Conservation (phyloP, 2,329 filamentous ascomycete genomes). For the Onygenales sp. region DNA sequence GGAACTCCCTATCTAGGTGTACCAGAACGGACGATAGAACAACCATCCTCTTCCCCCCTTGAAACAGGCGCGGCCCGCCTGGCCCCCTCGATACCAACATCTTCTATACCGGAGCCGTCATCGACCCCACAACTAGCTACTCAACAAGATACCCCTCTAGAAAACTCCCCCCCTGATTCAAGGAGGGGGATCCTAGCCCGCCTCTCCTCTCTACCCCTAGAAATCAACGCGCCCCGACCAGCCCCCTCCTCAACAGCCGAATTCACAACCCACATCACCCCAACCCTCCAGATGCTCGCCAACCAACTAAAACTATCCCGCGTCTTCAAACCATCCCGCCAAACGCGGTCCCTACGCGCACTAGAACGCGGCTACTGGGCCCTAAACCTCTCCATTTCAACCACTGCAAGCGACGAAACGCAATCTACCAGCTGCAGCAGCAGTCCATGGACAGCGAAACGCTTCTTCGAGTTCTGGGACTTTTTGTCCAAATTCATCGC, state of each 20-base stretch:
- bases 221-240: constrained; percentile 48
- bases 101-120: too few relatives aligned
- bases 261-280: constrained; percentile 49
- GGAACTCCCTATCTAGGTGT: too few relatives aligned
- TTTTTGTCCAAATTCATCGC: constrained; percentile 29
- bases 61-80: constrained; percentile 44
- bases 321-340: constrained; percentile 44
- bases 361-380: constrained; percentile 75
- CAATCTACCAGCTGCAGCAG: background rate
- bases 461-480: constrained; percentile 33
- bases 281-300: constrained; percentile 44
- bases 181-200: background rate
- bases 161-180: too few relatives aligned
- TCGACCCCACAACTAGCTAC: too few relatives aligned
- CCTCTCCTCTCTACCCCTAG: constrained; percentile 19
- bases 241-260: constrained; percentile 31
- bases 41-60: constrained; percentile 18
- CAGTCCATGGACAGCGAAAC: constrained; percentile 23
- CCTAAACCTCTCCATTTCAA: constrained; percentile 50
- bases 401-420: constrained; percentile 26
- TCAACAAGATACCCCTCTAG: too few relatives aligned
- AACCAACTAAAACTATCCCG: constrained; percentile 42
- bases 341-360: constrained; percentile 40
- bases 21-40: background rate
- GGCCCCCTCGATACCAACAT: constrained; percentile 31